These are phyloP conservation scores for Trichosporon coremiiforme DNA, from an alignment of 1,284 basidiomycete genomes.

Conservation along the genomic window DNA sequence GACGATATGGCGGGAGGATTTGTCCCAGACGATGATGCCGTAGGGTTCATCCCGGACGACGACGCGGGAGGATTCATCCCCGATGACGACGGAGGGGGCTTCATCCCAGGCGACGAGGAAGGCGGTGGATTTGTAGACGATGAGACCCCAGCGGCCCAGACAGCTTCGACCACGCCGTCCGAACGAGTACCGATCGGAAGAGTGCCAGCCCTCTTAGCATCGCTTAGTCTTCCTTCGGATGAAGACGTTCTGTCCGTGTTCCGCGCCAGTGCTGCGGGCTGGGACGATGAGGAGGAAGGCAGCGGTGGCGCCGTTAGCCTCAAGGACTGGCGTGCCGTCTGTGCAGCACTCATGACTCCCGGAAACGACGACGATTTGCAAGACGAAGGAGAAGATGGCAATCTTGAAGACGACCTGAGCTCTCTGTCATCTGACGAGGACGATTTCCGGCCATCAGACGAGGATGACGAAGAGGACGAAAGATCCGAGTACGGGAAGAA, in stretches of 20 bases:
- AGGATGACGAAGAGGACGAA: constrained; percentile 27
- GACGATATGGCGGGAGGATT: constrained; percentile 33
- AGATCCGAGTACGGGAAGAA: constrained; percentile 27
- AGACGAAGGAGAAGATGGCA: constrained; percentile 29
- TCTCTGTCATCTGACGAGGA: constrained; percentile 31
- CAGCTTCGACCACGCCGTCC: background rate
- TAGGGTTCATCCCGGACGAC: constrained; percentile 35
- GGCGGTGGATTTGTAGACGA: constrained; percentile 36
- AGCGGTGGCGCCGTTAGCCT: constrained; percentile 34
- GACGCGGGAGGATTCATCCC: constrained; percentile 34
- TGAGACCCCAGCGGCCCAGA: constrained; percentile 16
- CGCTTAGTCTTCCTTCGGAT: constrained; percentile 50
- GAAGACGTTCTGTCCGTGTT: constrained; percentile 54
- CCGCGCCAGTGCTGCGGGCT: constrained; percentile 48
- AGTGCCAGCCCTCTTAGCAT: constrained; percentile 42
- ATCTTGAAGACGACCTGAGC: constrained; percentile 22
- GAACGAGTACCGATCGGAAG: constrained; percentile 42
- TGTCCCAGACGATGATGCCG: constrained; percentile 29
- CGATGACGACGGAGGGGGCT: constrained; percentile 32
- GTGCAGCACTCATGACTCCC: constrained; percentile 53
- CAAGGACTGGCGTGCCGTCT: constrained; percentile 50
- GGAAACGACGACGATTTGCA: constrained; percentile 30
- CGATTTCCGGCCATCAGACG: constrained; percentile 35
- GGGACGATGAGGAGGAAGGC: constrained; percentile 37
- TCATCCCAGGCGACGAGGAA: constrained; percentile 32